Conservation (phyloP, 202 grass and related monocot genomes). For the Elaeis oleifera region DNA sequence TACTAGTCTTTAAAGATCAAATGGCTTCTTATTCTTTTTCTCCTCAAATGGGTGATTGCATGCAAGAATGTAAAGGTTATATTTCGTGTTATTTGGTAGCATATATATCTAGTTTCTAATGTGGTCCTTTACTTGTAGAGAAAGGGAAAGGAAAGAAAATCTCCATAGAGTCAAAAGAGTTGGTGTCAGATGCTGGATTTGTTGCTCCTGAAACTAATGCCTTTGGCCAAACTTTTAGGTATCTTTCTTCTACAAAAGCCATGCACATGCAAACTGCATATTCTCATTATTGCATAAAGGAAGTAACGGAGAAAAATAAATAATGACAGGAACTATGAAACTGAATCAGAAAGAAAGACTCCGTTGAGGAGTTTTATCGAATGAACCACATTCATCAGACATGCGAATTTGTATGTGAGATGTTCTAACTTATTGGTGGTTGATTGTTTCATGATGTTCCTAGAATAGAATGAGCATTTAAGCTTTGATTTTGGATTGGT, state of each 20-base stretch:
- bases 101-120: neutral
- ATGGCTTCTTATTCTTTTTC: no score
- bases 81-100: neutral
- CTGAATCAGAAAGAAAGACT: constrained; percentile 58
- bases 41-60: no score
- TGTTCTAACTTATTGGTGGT: no score
- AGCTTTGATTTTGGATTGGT: neutral
- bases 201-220: constrained; percentile 63
- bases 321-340: constrained; percentile 53
- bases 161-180: neutral
- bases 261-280: no score
- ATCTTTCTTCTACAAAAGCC: neutral
- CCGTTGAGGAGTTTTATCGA: constrained; percentile 76
- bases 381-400: constrained; percentile 61
- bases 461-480: no score
- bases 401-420: constrained; percentile 43
- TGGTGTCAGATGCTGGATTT: constrained; percentile 61
- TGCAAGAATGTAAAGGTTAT: no score
- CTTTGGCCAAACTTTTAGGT: constrained; percentile 82
- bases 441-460: no score
- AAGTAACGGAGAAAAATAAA: no score
- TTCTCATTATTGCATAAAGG: no score
- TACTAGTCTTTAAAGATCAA: no score
- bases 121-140: no score
- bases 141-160: no score